These are phyloP conservation scores for Piper longum DNA, from an alignment of 164 flowering plant species.

Conservation along the genomic window DNA sequence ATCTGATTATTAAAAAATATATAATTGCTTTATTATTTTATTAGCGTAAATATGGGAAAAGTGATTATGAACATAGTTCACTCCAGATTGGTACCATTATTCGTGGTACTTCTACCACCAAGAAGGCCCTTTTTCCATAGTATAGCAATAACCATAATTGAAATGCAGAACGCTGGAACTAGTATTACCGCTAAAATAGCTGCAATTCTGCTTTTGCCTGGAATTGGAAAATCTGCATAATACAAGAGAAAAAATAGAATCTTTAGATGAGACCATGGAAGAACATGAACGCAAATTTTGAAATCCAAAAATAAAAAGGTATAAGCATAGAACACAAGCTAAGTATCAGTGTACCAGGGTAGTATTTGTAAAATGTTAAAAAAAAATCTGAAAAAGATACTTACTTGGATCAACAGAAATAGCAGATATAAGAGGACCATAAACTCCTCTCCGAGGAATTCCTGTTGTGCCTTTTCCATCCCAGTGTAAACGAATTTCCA, in stretches of 20 bases:
- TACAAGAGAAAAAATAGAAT: background rate
- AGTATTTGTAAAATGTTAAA: background rate
- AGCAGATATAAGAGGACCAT: constrained; percentile 45
- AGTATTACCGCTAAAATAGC: constrained; percentile 25
- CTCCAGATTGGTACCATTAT: constrained; percentile 5
- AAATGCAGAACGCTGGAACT: constrained; percentile 6
- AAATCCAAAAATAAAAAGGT: no score
- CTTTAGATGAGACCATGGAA: background rate
- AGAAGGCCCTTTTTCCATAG: constrained; percentile 37
- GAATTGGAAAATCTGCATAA: no score
- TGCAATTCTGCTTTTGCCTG: constrained; percentile 6
- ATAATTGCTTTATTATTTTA: background rate
- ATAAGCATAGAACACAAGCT: no score
- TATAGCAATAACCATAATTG: constrained; percentile 18
- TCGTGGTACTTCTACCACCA: constrained; percentile 7
- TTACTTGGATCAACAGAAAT: constrained; percentile 28
- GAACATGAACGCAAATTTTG: no score
- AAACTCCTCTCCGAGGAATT: constrained; percentile 29
- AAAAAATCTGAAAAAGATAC: background rate
- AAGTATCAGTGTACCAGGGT: no score
- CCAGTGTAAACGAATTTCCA: constrained; percentile 36
- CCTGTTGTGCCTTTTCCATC: constrained; percentile 36
- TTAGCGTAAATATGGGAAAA: no score
- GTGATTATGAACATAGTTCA: no score
- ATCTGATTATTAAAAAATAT: constrained; percentile 6